Evolutionary conservation across 306 rosid genomes (phyloP).

Genomic region (Parietaria judaica): DNA sequence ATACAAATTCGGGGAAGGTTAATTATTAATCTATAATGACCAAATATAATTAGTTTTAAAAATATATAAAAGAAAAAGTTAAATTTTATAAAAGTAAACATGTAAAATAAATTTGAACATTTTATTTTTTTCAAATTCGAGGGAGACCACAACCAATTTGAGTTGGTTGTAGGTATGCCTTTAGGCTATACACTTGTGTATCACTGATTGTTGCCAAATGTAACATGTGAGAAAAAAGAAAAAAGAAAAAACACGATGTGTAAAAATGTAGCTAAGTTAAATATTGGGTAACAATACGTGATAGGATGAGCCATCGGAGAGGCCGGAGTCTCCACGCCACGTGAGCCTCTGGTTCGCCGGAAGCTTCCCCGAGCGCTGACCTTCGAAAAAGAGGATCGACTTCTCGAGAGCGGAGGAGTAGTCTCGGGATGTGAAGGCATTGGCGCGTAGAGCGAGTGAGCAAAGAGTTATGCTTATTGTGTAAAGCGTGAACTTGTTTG

Average conservation of each 20-base stretch:
- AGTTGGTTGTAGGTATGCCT: no score
- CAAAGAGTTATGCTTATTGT: slow-evolving; percentile 23
- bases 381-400: slow-evolving; percentile 81
- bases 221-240: not conserved
- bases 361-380: slow-evolving; percentile 66
- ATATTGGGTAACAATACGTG: slow-evolving; percentile 31
- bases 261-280: not conserved
- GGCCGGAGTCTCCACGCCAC: slow-evolving; percentile 76
- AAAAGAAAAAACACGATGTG: not conserved
- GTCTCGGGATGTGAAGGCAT: slow-evolving; percentile 50
- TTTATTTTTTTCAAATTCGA: no score
- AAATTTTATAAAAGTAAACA: not conserved
- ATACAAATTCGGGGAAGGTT: no score
- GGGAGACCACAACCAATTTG: no score
- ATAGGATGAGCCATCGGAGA: slow-evolving; percentile 75
- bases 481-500: slow-evolving; percentile 15
- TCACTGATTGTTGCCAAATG: not conserved
- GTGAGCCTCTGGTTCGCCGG: slow-evolving; percentile 54
- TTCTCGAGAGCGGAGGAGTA: slow-evolving; percentile 62
- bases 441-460: slow-evolving; percentile 20
- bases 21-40: no score
- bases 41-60: not conserved
- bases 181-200: no score
- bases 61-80: not conserved
- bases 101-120: no score